phyloP scores from a whole-genome alignment of 305 asterid genomes.

The Coffea humblotiana region DNA sequence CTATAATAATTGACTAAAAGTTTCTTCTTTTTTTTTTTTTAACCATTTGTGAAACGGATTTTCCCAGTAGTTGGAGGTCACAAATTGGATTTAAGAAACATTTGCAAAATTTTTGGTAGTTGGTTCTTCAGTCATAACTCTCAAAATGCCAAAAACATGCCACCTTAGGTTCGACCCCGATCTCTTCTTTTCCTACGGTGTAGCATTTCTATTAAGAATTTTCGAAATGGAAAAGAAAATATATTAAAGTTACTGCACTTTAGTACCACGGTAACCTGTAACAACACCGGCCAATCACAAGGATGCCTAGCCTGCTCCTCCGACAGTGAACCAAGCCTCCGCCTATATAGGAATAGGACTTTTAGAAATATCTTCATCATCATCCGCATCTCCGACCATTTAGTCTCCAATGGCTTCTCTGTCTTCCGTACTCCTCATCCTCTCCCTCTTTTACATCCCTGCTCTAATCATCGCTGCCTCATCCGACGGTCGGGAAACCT shows the following conservation, averaged over 20 bases:
- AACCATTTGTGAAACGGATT: neutral
- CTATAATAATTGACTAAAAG: neutral
- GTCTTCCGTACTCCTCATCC: conserved; percentile 22
- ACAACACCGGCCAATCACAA: conserved; percentile 5
- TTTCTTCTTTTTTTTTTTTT: neutral
- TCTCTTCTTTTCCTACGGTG: no score
- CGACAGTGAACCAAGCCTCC: no score
- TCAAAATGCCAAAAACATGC: neutral
- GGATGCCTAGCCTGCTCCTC: neutral
- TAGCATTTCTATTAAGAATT: no score
- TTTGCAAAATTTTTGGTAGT: neutral
- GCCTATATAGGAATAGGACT: no score
- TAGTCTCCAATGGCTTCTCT: conserved; percentile 18
- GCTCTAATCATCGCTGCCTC: conserved; percentile 21
- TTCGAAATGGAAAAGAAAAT: no score
- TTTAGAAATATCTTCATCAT: neutral
- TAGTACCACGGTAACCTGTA: no score
- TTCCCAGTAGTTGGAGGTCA: no score
- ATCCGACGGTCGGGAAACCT: conserved; percentile 46
- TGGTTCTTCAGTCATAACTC: neutral
- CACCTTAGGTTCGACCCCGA: no score
- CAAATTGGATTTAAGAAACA: neutral
- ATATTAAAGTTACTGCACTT: no score
- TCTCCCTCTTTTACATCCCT: conserved; percentile 17
- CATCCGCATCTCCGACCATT: neutral